Percentiles rank a stretch among this genome's conserved stretches.
phyloP scores from a whole-genome alignment of 148 eudicot species.

The Nepenthes mirabilis region DNA sequence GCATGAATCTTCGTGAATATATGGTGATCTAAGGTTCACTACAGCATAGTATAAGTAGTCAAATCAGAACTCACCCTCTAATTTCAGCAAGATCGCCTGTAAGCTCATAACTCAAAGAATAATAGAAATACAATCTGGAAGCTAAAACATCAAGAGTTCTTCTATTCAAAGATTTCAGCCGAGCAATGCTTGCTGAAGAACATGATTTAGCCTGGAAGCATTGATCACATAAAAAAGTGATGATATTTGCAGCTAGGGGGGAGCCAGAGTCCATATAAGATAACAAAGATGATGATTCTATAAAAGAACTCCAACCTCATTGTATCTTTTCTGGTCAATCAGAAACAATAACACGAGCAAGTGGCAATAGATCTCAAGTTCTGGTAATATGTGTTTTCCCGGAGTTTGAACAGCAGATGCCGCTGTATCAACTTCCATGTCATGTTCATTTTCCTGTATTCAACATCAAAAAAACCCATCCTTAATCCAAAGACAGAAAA shows the following conservation, averaged over 20 bases:
- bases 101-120: conserved; percentile 76
- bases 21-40: background rate
- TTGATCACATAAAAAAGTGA: conserved; percentile 6
- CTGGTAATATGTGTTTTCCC: conserved; percentile 62
- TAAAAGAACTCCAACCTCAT: conserved; percentile 35
- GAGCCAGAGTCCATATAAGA: background rate
- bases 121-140: conserved; percentile 71
- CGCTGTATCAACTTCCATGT: conserved; percentile 88
- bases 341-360: conserved; percentile 68
- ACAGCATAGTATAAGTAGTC: background rate
- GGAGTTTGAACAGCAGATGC: conserved; percentile 54
- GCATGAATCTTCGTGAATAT: background rate
- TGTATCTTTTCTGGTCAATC: conserved; percentile 65
- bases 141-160: conserved; percentile 82
- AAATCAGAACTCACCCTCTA: conserved; percentile 49
- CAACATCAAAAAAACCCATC: background rate
- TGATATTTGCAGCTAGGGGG: background rate
- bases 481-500: background rate
- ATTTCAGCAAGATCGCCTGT: conserved; percentile 80
- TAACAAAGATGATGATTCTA: background rate
- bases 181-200: conserved; percentile 76
- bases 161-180: conserved; percentile 69
- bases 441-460: conserved; percentile 57
- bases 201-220: conserved; percentile 70
- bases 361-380: conserved; percentile 80